A percentile compares a stretch with the other conserved stretches of the same genome.
Evolutionary conservation across 805 yeast species (phyloP).

Genomic region (Blastobotrys attinorum): DNA sequence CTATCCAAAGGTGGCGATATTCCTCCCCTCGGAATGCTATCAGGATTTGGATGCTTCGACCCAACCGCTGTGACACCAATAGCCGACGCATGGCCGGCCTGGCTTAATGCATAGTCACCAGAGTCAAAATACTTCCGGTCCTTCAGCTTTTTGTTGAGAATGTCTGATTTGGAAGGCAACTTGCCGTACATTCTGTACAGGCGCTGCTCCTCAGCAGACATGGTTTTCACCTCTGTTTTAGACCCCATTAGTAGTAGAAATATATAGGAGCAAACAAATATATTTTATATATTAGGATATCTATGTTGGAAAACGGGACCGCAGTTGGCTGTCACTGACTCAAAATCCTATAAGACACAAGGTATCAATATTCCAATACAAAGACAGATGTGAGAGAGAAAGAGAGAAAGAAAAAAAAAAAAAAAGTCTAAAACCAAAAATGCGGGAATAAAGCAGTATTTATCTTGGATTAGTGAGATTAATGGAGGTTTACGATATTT

Average conservation of each 20-base stretch:
- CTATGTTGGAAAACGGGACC: too few relatives aligned
- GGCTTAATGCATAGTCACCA: conserved; percentile 82
- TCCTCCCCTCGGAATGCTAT: conserved; percentile 17
- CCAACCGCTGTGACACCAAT: conserved; percentile 27
- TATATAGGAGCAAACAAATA: too few relatives aligned
- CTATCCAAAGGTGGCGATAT: background rate
- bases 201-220: conserved; percentile 60
- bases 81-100: conserved; percentile 29
- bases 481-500: too few relatives aligned
- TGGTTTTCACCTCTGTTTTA: background rate
- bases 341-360: too few relatives aligned
- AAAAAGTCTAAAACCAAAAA: too few relatives aligned
- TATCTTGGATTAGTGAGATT: too few relatives aligned
- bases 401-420: too few relatives aligned
- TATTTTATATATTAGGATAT: too few relatives aligned
- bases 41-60: conserved; percentile 21
- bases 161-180: conserved; percentile 71
- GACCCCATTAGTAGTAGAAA: background rate
- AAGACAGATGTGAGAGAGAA: too few relatives aligned
- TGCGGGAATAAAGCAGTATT: too few relatives aligned
- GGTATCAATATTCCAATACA: too few relatives aligned
- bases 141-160: conserved; percentile 60
- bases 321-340: too few relatives aligned
- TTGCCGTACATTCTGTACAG: conserved; percentile 77
- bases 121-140: conserved; percentile 90